These are phyloP conservation scores for Xerocomellus amylosporus DNA, from an alignment of 768 basidiomycete genomes.

Conservation along the genomic window DNA sequence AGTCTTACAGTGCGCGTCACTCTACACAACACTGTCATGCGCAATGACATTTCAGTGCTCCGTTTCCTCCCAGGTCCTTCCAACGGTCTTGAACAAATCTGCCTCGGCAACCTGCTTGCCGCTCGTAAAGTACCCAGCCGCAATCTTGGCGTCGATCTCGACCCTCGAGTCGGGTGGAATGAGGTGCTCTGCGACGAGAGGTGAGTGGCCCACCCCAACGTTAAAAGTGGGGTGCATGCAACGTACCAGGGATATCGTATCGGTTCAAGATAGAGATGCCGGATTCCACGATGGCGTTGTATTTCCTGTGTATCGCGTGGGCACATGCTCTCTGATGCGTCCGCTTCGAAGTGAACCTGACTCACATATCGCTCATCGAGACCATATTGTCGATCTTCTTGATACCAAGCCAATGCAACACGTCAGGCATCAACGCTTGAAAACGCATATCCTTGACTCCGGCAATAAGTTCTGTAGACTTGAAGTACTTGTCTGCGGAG, in stretches of 20 bases:
- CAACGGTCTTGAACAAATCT: conserved; percentile 83
- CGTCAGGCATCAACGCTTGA: conserved; percentile 93
- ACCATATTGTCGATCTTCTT: conserved; percentile 88
- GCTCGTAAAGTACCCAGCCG: conserved; percentile 87
- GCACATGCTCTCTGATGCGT: background rate
- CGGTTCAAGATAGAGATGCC: conserved; percentile 80
- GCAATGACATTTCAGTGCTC: conserved; percentile 55
- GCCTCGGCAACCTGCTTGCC: conserved; percentile 73
- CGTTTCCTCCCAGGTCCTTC: conserved; percentile 87
- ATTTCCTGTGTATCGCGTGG: conserved; percentile 58
- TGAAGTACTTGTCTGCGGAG: conserved; percentile 91
- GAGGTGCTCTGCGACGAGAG: conserved; percentile 56
- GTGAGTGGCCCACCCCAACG: background rate
- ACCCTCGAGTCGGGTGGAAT: conserved; percentile 89
- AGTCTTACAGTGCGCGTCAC: background rate
- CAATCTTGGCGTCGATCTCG: conserved; percentile 96
- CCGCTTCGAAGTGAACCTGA: conserved; percentile 2
- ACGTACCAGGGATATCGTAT: conserved; percentile 82
- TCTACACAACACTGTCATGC: background rate
- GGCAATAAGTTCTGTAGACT: conserved; percentile 88
- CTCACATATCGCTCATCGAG: conserved; percentile 80
- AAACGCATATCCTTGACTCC: conserved; percentile 97
- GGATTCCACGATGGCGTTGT: conserved; percentile 86
- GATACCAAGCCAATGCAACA: conserved; percentile 93
- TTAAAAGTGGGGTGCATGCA: no score